Base-by-base conservation (phyloP, 192 early-diverging fungal species). In the Chytriomyces confervae region DNA sequence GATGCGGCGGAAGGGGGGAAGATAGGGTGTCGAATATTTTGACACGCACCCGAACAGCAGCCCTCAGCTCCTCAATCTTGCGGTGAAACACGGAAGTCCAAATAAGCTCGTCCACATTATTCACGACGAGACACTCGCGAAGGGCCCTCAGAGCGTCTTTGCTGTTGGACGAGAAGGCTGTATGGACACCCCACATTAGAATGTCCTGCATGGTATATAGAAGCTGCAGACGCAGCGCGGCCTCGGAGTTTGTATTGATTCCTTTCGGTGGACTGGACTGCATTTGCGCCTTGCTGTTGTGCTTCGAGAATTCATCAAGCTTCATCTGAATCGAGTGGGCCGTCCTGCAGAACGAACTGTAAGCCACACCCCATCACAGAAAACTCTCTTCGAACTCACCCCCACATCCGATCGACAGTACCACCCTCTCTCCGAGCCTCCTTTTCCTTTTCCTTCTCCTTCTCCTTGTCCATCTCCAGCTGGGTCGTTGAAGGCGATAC, bases 1-100 rank as follows among this genome's bases (percentile, higher is more conserved):
- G 20, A n/a, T 20, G 53, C 13, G 20, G 53, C 16, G 53, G 53
- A 57, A n/a, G 53, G 3, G 53, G 53, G 13, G 16, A 57, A 2
- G 13, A 57, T 57, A 57, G 20, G 20, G 53, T 57, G 20, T n/a
- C 20, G 20, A 20, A 57, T 13, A 13, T 57, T 57, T 20, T n/a
- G 20, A 57, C 13, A 57, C 53, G 53, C 53, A 57, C 53, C 53
- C 20, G 13, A 20, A 57, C 53, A 20, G 50, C 24, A 63, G n/a
- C 43, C 10, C 84, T 13, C 5, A 83, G 61, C 51, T 75, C 79
- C 61, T 85, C 81, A 36, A 85, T 81, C 47, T 70, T 29, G 11
- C 47, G 11, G 70, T 83, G 81, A 74, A 85, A 81, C 27, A 76
- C 81, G 8, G 71, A 50, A 50, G 69, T 83, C 84, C 84, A 85